Conservation (phyloP, 495 filamentous ascomycete species). For the Hypoxylon fragiforme region DNA sequence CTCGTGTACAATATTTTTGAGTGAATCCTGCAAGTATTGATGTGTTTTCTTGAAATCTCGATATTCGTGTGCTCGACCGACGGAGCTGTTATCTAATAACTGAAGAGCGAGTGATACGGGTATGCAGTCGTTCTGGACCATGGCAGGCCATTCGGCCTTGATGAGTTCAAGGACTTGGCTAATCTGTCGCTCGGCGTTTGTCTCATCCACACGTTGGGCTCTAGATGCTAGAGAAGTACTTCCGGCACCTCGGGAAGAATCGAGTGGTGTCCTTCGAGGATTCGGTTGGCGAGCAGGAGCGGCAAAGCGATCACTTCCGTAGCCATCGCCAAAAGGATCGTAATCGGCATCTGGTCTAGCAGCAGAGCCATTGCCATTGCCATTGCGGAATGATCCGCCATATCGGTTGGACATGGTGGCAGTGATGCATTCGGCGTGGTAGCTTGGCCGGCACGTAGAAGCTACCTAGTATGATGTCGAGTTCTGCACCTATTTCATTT, state of each 20-base stretch:
- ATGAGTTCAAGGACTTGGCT: slow-evolving; percentile 63
- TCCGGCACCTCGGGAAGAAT: slow-evolving; percentile 17
- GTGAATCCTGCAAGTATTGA: slow-evolving; percentile 79
- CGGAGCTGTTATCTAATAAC: slow-evolving; percentile 88
- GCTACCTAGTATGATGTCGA: not conserved
- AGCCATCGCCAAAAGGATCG: slow-evolving; percentile 51
- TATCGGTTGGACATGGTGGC: slow-evolving; percentile 48
- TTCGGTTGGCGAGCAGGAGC: slow-evolving; percentile 34
- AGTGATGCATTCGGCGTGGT: slow-evolving; percentile 31
- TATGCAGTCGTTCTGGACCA: slow-evolving; percentile 83
- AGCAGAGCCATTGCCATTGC: slow-evolving; percentile 22
- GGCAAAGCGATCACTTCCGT: slow-evolving; percentile 44
- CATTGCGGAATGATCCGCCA: slow-evolving; percentile 47
- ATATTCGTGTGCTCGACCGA: slow-evolving; percentile 87
- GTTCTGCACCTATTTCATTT: not conserved
- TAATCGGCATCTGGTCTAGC: slow-evolving; percentile 46
- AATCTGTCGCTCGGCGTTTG: slow-evolving; percentile 52
- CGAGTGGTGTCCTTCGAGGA: slow-evolving; percentile 31
- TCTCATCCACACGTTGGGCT: slow-evolving; percentile 38
- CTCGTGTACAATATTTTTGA: slow-evolving; percentile 96
- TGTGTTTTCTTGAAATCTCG: slow-evolving; percentile 80
- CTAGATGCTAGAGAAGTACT: slow-evolving; percentile 27
- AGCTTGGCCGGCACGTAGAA: not conserved
- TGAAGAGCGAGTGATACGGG: slow-evolving; percentile 92
- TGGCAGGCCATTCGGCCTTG: slow-evolving; percentile 85